phyloP scores from a whole-genome alignment of 73 alveolate species.

The Diophrys appendiculata region DNA sequence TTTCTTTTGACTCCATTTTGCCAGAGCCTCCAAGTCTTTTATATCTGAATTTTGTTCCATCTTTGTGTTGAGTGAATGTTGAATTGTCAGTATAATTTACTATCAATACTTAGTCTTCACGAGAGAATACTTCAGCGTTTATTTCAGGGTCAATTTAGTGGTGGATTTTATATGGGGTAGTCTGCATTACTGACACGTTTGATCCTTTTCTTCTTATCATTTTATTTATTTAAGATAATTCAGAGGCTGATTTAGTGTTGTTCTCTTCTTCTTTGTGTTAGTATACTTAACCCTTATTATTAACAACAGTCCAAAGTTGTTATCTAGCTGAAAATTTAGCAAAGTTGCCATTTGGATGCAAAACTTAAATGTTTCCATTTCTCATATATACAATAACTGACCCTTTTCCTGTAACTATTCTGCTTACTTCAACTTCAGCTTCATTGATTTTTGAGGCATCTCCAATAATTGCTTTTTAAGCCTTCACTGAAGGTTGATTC shows the following conservation, averaged over 20 bases:
- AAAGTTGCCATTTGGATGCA: conserved; percentile 78
- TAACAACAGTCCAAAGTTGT: conserved; percentile 60
- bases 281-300: conserved; percentile 76
- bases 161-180: not conserved
- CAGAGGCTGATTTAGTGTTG: no score
- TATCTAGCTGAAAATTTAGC: conserved; percentile 56
- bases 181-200: no score
- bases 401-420: conserved; percentile 82
- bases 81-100: conserved; percentile 74
- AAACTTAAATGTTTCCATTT: conserved; percentile 65
- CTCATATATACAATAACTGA: conserved; percentile 73
- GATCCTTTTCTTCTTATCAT: no score
- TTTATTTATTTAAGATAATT: no score
- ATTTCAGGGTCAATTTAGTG: conserved; percentile 93
- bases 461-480: not conserved
- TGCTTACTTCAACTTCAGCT: conserved; percentile 60
- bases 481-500: not conserved
- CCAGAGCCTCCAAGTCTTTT: no score
- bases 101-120: conserved; percentile 78
- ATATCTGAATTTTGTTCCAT: conserved; percentile 74
- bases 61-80: conserved; percentile 70
- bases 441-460: conserved; percentile 4
- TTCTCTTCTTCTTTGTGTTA: no score
- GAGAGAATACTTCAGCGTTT: conserved; percentile 52
- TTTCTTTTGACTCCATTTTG: conserved; percentile 59